Percentiles rank a stretch among this genome's conserved stretches.
These are phyloP conservation scores for Fusarium sp. DNA, from an alignment of 2,329 filamentous ascomycete species.

Conservation along the genomic window DNA sequence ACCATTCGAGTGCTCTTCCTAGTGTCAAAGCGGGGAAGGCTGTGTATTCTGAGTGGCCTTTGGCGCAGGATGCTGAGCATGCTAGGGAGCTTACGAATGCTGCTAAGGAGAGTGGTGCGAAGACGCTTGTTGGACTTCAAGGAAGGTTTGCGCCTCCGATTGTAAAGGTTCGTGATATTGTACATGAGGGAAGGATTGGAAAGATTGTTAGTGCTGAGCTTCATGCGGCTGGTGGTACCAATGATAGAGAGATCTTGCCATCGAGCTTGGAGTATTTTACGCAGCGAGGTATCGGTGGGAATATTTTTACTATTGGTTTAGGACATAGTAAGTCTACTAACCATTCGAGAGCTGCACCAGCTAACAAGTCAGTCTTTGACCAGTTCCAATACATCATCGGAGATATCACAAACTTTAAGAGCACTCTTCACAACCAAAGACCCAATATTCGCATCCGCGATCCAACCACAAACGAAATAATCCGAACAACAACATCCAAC, in stretches of 20 bases:
- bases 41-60: conserved; percentile 69
- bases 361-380: conserved; percentile 54
- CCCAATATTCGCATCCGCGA: conserved; percentile 53
- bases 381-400: conserved; percentile 59
- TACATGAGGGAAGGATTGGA: conserved; percentile 60
- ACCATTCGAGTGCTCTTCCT: conserved; percentile 58
- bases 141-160: conserved; percentile 58
- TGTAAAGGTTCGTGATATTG: conserved; percentile 56
- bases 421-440: conserved; percentile 58
- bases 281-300: conserved; percentile 59
- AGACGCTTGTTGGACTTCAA: conserved; percentile 63
- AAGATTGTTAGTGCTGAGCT: conserved; percentile 63
- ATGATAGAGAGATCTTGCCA: conserved; percentile 47
- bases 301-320: conserved; percentile 55
- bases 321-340: conserved; percentile 52
- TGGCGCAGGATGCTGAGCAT: conserved; percentile 57
- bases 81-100: conserved; percentile 55
- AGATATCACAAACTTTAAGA: conserved; percentile 53
- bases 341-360: fast-evolving
- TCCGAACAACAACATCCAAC: conserved; percentile 50
- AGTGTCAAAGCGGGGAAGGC: conserved; percentile 63
- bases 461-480: conserved; percentile 43
- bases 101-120: conserved; percentile 48
- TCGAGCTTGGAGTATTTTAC: conserved; percentile 60
- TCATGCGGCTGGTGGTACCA: conserved; percentile 51